Base-by-base conservation (phyloP, 2,329 filamentous ascomycete species). In the Lasiodiplodia sp. region DNA sequence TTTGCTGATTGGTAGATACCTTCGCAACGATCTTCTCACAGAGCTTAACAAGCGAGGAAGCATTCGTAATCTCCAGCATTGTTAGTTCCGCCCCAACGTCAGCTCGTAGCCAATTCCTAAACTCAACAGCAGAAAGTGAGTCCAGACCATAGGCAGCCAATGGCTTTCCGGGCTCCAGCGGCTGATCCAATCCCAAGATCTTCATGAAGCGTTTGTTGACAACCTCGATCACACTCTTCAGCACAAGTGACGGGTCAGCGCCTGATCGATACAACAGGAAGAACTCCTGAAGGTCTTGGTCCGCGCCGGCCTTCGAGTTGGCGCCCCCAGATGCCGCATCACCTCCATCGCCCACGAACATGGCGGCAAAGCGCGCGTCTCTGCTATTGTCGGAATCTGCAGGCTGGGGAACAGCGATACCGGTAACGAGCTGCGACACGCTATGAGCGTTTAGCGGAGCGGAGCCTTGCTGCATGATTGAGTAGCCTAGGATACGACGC, bases 81-180 rank as follows among this genome's bases (percentile, higher is more conserved):
- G 67, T 74, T 18, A 76, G 71, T 23, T 75, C 71, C 1, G 74
- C 68, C 0, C 76, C 76, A 5, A 83, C 71, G 4, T 71, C 71
- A 68, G 76, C 75, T 38, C 73, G 77, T 63, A 79, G 75, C 82
- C 81, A 83, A 34, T 73, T 76, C 0, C 80, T 73, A 31, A 83
- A 70, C 68, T 83, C 81, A 3, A 83, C 75, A 0, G 72, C 75
- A 52, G 79, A 73, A 11, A 80, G 58, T 11, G 72, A 75, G 58
- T 80, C 79, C 37, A 80, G 52, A 0, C 78, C 78, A 21, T 79
- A 66, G 49, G 76, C 71, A 21, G 68, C 66, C 23, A 78, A 53
- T 5, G 56, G 37, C 49, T 69, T 8, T 1, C 28, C 37, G 1
- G 69, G 67, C 23, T 76, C 69, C 6, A 75, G 16, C 47, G 64